Evolutionary conservation across 371 early-diverging fungal species (phyloP).

Genomic region (Phascolomyces articulosus): DNA sequence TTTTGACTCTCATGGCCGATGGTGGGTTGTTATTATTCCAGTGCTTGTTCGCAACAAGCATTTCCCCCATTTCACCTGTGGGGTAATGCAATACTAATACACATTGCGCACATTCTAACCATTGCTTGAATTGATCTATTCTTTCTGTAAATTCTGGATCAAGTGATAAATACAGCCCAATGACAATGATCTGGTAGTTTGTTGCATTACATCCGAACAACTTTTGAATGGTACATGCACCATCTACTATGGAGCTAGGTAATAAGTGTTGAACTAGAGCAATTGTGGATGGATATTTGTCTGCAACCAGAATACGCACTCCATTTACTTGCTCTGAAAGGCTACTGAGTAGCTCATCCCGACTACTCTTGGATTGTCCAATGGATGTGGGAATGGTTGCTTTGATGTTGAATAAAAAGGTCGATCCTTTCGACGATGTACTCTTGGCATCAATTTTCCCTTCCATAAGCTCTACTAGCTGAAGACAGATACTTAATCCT

Average conservation of each 20-base stretch:
- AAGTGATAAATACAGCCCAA: slow-evolving; percentile 27
- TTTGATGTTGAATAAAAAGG: slow-evolving; percentile 52
- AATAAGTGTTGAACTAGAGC: slow-evolving; percentile 36
- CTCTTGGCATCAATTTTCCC: slow-evolving; percentile 59
- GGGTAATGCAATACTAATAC: slow-evolving; percentile 47
- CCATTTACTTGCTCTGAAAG: slow-evolving; percentile 22
- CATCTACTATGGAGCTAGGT: slow-evolving; percentile 27
- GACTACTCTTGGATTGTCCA: slow-evolving; percentile 26
- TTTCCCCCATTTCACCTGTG: slow-evolving; percentile 13
- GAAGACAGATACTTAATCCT: slow-evolving; percentile 60
- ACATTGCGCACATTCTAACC: slow-evolving; percentile 15
- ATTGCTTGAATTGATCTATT: slow-evolving; percentile 23
- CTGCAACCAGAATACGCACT: slow-evolving; percentile 38
- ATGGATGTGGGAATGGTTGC: slow-evolving; percentile 32
- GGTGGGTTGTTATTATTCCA: background rate
- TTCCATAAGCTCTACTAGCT: slow-evolving; percentile 57
- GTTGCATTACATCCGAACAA: slow-evolving; percentile 6
- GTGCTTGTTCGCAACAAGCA: background rate
- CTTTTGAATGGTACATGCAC: slow-evolving; percentile 22
- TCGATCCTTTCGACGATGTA: slow-evolving; percentile 54
- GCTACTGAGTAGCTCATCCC: background rate
- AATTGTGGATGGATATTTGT: slow-evolving; percentile 27
- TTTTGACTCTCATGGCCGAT: background rate
- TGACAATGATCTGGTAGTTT: slow-evolving; percentile 36
- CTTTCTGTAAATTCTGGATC: slow-evolving; percentile 18